Evolutionary conservation across 768 basidiomycete species (phyloP), one percentile per base, ranked within the genome.

Genomic region (Suillus lakei): DNA sequence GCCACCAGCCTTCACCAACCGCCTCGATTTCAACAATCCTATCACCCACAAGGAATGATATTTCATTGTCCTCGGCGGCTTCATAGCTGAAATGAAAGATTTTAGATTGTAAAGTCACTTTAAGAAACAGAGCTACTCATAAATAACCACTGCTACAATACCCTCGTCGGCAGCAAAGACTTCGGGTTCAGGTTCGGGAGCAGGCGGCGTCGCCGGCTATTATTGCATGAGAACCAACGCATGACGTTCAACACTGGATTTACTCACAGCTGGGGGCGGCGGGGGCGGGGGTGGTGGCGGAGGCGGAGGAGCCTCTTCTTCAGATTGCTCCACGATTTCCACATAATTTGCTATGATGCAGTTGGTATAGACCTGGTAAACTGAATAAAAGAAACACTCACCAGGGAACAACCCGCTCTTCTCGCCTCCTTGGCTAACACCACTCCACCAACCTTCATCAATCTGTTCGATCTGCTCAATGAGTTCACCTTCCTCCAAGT

Each of bases 371-470:
- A 48, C 51, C 21, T 56, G 38, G 9, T 26, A 8, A 44, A 12
- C 16, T 36, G 5, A n/a, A 43, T 6, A 58, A 38, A 53, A 60
- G 36, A 54, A 8, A 34, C n/a, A 39, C 30, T 28, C 69, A 93
- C 92, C 85, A 65, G 95, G 96, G 88, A 97, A 98, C 38, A 96
- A 76, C 9, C 96, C 96, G 7, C 77, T 81, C 80, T 91, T 90
- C 5, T 34, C 26, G 6, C 94, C 95, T 28, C 82, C 84, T 48
- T 82, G 78, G 36, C 88, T 89, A 58, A 88, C 81, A 26, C 94
- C 96, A 64, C 82, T 85, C 96, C 96, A 98, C 96, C 96, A 99
- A 7, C 93, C 92, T 69, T 93, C 92, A 69, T 91, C 93, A 18
- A 93, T 77, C 76, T 93, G 88, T 76, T 95, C 92, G 55, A 97